Conservation (phyloP, 768 basidiomycete genomes). For the Suillus clintonianus region DNA sequence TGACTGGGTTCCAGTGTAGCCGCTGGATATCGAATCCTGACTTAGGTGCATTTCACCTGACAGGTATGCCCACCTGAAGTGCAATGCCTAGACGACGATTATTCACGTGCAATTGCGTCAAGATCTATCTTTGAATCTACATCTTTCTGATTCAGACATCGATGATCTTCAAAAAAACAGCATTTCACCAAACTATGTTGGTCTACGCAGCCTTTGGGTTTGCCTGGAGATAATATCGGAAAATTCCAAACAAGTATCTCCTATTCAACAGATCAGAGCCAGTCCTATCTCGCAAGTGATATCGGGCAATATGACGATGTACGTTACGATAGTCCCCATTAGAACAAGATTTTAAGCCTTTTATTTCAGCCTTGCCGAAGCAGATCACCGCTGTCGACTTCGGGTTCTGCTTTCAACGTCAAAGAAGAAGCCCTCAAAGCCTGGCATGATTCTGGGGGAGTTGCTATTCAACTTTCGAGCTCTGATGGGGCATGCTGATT, state of each 20-base stretch:
- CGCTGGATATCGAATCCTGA: neutral
- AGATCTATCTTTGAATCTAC: no score
- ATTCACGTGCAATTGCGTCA: neutral
- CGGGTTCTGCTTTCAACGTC: neutral
- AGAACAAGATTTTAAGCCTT: neutral
- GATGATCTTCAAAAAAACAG: no score
- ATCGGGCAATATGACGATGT: neutral
- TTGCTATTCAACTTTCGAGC: neutral
- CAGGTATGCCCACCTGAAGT: neutral
- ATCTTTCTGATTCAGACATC: no score
- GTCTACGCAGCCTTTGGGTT: no score
- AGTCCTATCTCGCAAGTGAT: neutral
- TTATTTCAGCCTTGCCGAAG: neutral
- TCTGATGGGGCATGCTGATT: neutral
- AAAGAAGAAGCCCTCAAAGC: neutral
- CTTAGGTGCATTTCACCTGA: neutral
- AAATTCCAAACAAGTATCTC: neutral
- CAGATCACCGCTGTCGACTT: neutral
- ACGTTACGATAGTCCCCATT: neutral
- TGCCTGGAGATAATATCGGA: neutral
- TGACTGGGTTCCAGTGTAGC: neutral
- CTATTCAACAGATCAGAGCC: neutral
- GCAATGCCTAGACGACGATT: neutral
- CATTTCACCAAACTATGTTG: no score
- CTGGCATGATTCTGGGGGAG: neutral